Evolutionary conservation across 331 rosid species (phyloP).

Genomic region (Malus hybrid): DNA sequence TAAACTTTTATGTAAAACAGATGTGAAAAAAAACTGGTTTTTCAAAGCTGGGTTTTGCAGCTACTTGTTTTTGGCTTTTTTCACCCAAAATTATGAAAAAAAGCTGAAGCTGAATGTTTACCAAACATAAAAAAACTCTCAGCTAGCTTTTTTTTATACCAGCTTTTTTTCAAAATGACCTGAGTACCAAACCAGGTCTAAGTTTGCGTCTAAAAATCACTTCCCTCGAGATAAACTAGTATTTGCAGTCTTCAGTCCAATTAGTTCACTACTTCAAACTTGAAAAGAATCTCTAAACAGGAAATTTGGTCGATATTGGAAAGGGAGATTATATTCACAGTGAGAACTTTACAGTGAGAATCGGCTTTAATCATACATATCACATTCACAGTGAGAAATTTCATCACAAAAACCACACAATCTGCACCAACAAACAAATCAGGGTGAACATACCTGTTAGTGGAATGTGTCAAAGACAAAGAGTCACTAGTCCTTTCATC

Average conservation of each 20-base stretch:
- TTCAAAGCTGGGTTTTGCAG: no score
- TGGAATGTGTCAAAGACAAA: constrained; percentile 8
- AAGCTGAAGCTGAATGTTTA: no score
- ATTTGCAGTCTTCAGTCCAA: background rate
- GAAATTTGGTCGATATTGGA: background rate
- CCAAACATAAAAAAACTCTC: no score
- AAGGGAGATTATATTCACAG: no score
- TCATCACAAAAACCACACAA: constrained; percentile 7
- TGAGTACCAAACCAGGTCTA: no score
- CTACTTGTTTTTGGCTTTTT: no score
- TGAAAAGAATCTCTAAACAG: background rate
- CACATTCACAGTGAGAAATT: constrained; percentile 28
- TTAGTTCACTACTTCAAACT: background rate
- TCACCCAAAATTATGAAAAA: no score
- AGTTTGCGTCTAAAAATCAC: no score
- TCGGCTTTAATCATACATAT: constrained; percentile 18
- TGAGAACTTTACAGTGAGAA: background rate
- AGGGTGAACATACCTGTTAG: constrained; percentile 7
- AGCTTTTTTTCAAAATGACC: no score
- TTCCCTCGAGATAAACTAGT: background rate
- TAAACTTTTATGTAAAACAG: no score
- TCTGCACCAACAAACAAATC: constrained; percentile 27
- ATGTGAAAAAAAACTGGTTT: no score
- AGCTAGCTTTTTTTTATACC: no score
- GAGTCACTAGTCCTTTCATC: background rate